Conservation (phyloP, 2,329 filamentous ascomycete genomes). For the Scortechinia acanthostroma region DNA sequence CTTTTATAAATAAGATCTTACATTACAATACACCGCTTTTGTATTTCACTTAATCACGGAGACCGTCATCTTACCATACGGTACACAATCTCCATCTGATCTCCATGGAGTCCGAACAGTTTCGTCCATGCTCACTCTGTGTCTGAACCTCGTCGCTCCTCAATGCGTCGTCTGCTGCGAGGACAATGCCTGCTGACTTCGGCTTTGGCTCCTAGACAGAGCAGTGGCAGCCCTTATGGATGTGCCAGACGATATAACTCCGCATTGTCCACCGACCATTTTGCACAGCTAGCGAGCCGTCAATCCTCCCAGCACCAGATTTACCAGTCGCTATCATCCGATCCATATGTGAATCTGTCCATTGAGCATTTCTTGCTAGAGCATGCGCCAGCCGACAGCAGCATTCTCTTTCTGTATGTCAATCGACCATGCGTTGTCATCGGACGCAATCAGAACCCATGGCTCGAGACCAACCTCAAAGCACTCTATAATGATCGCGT, state of each 20-base stretch:
- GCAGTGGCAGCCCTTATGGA: too few species aligned
- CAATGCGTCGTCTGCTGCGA: slow-evolving; percentile 15
- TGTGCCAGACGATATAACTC: slow-evolving; percentile 6
- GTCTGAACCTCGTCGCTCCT: slow-evolving; percentile 6
- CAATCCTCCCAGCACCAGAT: slow-evolving; percentile 46
- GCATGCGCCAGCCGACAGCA: slow-evolving; percentile 64
- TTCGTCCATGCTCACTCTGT: too few species aligned
- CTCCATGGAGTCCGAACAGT: too few species aligned
- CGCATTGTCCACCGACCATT: slow-evolving; percentile 7
- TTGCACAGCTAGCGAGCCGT: slow-evolving; percentile 14
- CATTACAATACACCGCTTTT: too few species aligned
- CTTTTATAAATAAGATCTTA: too few species aligned
- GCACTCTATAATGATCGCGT: slow-evolving; percentile 32
- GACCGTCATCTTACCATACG: too few species aligned
- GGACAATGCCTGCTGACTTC: slow-evolving; percentile 10
- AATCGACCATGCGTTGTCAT: slow-evolving; percentile 85
- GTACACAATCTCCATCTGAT: too few species aligned
- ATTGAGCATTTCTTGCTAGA: slow-evolving; percentile 86
- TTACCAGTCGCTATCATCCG: slow-evolving; percentile 60
- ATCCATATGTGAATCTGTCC: slow-evolving; percentile 86
- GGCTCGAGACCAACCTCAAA: slow-evolving; percentile 77
- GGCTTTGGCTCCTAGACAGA: too few species aligned
- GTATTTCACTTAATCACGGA: too few species aligned
- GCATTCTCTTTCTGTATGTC: slow-evolving; percentile 77
- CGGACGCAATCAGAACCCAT: slow-evolving; percentile 95